These are phyloP conservation scores for Sporisorium graminicola DNA, from an alignment of 1,284 basidiomycete species.

Conservation along the genomic window DNA sequence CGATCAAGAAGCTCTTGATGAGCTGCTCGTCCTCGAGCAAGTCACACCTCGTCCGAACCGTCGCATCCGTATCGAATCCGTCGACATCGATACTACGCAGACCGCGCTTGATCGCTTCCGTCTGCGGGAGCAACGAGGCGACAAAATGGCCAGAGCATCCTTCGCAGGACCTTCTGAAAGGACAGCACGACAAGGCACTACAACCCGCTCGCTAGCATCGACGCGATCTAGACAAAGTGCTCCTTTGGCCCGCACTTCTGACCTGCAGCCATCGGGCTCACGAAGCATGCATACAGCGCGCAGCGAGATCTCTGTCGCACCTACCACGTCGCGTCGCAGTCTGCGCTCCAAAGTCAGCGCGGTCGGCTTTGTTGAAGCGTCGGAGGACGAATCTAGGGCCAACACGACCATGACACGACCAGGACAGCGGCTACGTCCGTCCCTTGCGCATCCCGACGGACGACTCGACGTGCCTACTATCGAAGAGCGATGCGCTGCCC, in stretches of 20 bases:
- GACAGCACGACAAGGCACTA: neutral
- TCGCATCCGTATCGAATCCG: conserved; percentile 12
- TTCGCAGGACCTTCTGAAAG: conserved; percentile 18
- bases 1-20: conserved; percentile 33
- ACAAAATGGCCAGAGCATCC: conserved; percentile 18
- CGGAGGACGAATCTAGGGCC: conserved; percentile 3
- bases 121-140: conserved; percentile 9
- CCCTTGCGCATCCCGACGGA: conserved; percentile 37
- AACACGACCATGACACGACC: conserved; percentile 37
- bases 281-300: conserved; percentile 25
- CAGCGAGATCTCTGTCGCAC: conserved; percentile 13
- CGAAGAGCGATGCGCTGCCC: conserved; percentile 50
- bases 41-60: conserved; percentile 30
- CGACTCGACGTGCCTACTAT: conserved; percentile 47
- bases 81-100: conserved; percentile 24
- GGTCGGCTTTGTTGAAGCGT: conserved; percentile 6
- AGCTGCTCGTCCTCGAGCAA: conserved; percentile 31
- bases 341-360: neutral
- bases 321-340: conserved; percentile 8
- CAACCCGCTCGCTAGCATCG: conserved; percentile 7
- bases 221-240: conserved; percentile 26
- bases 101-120: conserved; percentile 38
- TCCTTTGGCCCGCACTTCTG: conserved; percentile 8
- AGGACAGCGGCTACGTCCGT: conserved; percentile 46
- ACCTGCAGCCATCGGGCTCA: conserved; percentile 12